Percentiles rank a stretch among this genome's conserved stretches.
These are phyloP conservation scores for Nowakowskiella sp. DNA, from an alignment of 192 early-diverging fungal genomes.

Conservation along the genomic window DNA sequence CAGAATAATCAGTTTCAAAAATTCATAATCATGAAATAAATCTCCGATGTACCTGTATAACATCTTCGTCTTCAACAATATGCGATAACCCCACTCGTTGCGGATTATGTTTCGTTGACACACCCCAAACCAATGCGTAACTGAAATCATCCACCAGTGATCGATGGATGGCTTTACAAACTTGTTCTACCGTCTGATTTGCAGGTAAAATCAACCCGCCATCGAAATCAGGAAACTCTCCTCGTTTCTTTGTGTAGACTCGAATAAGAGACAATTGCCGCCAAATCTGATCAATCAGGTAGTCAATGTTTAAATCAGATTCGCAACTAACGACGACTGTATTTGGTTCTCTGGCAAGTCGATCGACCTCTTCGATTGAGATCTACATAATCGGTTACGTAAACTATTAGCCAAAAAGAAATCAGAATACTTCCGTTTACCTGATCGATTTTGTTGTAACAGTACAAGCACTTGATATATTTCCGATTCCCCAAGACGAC, in stretches of 20 bases:
- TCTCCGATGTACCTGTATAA: conserved; percentile 80
- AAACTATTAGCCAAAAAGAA: not conserved
- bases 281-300: conserved; percentile 86
- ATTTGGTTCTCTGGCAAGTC: conserved; percentile 76
- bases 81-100: conserved; percentile 86
- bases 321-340: conserved; percentile 91
- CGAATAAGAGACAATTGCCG: conserved; percentile 77
- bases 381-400: conserved; percentile 43
- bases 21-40: no score
- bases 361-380: conserved; percentile 90
- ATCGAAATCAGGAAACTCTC: conserved; percentile 90
- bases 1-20: no score
- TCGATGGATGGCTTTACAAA: conserved; percentile 84
- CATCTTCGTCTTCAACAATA: conserved; percentile 82
- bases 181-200: conserved; percentile 34
- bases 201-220: conserved; percentile 80
- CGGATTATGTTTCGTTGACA: conserved; percentile 92
- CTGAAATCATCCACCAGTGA: conserved; percentile 79
- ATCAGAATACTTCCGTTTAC: conserved; percentile 3
- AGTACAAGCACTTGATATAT: conserved; percentile 91
- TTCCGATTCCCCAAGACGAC: conserved; percentile 97
- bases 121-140: conserved; percentile 95
- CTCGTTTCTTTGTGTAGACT: conserved; percentile 94
- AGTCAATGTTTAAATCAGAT: conserved; percentile 84
- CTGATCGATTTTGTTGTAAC: conserved; percentile 92